Evolutionary conservation across 495 filamentous ascomycete genomes (phyloP).

Genomic region (Aspergillus ellipticus): DNA sequence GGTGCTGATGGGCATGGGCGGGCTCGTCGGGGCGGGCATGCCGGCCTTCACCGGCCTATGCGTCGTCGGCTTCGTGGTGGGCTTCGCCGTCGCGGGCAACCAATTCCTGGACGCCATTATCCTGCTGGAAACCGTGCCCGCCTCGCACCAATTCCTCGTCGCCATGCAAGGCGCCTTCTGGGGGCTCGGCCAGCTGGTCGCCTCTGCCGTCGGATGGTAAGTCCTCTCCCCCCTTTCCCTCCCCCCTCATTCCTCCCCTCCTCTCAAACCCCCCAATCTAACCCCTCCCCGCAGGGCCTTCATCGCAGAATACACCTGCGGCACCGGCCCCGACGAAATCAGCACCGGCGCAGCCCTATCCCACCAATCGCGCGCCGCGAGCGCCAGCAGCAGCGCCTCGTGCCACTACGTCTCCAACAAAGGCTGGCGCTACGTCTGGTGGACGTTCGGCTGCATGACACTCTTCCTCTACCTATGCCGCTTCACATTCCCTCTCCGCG

Average conservation of each 20-base stretch:
- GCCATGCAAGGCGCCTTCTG: conserved; percentile 19
- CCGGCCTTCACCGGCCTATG: conserved; percentile 22
- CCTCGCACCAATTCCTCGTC: conserved; percentile 29
- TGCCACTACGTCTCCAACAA: conserved; percentile 33
- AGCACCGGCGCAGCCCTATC: conserved; percentile 13
- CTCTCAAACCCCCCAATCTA: neutral
- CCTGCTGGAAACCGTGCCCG: conserved; percentile 19
- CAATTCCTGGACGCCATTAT: conserved; percentile 19
- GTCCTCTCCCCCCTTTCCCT: neutral
- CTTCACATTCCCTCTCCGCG: conserved; percentile 54
- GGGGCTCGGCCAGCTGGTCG: conserved; percentile 20
- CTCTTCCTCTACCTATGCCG: conserved; percentile 25
- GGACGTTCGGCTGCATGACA: conserved; percentile 27
- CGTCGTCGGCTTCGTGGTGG: conserved; percentile 21
- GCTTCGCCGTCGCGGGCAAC: conserved; percentile 24
- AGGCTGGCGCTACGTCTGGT: conserved; percentile 27
- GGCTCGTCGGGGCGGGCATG: conserved; percentile 25
- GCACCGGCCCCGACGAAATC: conserved; percentile 22
- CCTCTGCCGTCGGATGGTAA: conserved; percentile 22
- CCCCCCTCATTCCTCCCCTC: no score
- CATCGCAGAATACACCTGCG: conserved; percentile 36
- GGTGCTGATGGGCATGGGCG: conserved; percentile 23
- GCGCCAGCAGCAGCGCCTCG: conserved; percentile 11
- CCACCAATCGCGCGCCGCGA: conserved; percentile 1
- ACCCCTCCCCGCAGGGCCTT: conserved; percentile 14